Conservation (phyloP, 2,329 filamentous ascomycete species). For the Taxawa tesnikishii region DNA sequence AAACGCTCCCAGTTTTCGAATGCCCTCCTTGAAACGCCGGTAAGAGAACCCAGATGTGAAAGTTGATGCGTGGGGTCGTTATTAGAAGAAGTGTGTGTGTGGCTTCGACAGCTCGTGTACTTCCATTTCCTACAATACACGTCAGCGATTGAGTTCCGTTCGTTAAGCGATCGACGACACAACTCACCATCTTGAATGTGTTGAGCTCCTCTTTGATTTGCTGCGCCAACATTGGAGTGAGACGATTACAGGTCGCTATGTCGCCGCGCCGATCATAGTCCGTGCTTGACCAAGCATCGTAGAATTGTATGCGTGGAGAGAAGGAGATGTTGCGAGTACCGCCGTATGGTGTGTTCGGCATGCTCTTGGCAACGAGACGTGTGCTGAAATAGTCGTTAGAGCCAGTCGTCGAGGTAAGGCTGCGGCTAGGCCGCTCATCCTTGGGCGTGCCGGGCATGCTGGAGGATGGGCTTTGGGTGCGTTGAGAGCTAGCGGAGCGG, state of each 20-base stretch:
- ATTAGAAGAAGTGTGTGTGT: slow-evolving; percentile 99
- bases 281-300: slow-evolving; percentile 90
- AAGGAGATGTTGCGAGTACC: slow-evolving; percentile 55
- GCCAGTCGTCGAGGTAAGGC: slow-evolving; percentile 37
- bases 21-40: neutral
- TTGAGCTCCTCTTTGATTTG: slow-evolving; percentile 99
- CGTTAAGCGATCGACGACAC: neutral
- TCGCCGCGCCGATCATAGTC: slow-evolving; percentile 96
- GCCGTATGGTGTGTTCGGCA: slow-evolving; percentile 64
- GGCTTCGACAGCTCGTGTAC: slow-evolving; percentile 98
- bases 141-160: slow-evolving; percentile 26
- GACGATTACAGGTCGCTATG: slow-evolving; percentile 91
- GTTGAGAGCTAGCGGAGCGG: slow-evolving; percentile 48
- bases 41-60: neutral
- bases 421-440: slow-evolving; percentile 53
- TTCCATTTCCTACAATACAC: slow-evolving; percentile 78
- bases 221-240: slow-evolving; percentile 93
- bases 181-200: slow-evolving; percentile 92
- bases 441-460: slow-evolving; percentile 80
- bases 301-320: slow-evolving; percentile 84
- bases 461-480: slow-evolving; percentile 68
- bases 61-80: slow-evolving; percentile 17
- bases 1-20: neutral
- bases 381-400: slow-evolving; percentile 86
- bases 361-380: slow-evolving; percentile 68